Evolutionary conservation across 2,329 filamentous ascomycete genomes (phyloP).

Genomic region (Clarireedia monteithiana): DNA sequence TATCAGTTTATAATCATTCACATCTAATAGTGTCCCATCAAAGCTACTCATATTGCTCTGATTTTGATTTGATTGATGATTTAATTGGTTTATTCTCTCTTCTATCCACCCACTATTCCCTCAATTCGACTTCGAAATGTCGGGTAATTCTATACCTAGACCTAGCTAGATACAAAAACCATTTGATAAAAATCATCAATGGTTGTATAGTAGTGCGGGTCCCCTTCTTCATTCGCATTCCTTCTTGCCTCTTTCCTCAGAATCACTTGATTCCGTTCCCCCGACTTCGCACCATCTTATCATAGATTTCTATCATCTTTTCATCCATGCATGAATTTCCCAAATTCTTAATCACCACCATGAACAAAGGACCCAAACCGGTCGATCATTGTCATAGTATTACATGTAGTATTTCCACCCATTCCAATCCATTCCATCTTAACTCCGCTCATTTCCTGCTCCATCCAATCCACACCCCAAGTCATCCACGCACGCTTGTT

Average conservation of each 20-base stretch:
- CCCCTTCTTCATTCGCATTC: neutral
- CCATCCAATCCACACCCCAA: neutral
- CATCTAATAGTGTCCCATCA: too few species aligned
- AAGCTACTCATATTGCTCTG: neutral
- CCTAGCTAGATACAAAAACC: too few species aligned
- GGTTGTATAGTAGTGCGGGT: too few species aligned
- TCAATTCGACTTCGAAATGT: neutral
- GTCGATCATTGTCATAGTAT: conserved; percentile 14
- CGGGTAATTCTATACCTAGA: too few species aligned
- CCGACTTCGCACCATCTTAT: neutral
- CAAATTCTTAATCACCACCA: conserved; percentile 3
- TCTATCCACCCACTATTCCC: neutral
- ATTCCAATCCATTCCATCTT: conserved; percentile 3
- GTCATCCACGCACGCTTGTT: neutral
- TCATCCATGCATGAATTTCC: conserved; percentile 1
- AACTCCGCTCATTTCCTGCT: neutral
- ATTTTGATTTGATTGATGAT: neutral
- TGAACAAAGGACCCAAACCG: conserved; percentile 18
- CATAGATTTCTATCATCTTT: neutral
- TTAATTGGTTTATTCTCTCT: neutral
- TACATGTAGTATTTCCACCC: conserved; percentile 5
- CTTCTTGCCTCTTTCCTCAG: neutral
- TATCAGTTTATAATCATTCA: too few species aligned
- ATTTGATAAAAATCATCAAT: too few species aligned
- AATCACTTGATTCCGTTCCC: conserved; percentile 9